phyloP scores from a whole-genome alignment of 2,329 filamentous ascomycete genomes.

The Zarea fungicola region DNA sequence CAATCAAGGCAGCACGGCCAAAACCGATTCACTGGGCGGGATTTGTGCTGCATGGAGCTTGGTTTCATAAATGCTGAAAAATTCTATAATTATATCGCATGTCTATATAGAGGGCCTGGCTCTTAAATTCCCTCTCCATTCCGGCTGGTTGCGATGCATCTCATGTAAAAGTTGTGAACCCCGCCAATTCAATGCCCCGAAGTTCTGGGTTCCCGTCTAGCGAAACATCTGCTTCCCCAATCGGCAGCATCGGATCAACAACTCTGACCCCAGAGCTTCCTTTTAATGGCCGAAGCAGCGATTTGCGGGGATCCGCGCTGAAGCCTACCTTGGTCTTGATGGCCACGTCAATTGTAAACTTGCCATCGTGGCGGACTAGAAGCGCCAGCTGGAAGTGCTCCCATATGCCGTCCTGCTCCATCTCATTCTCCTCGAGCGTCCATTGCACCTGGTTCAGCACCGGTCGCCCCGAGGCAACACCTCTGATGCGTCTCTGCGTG shows the following conservation, averaged over 20 bases:
- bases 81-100: neutral
- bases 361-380: slow-evolving; percentile 6
- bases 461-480: neutral
- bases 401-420: slow-evolving; percentile 6
- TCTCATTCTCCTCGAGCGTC: slow-evolving; percentile 5
- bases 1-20: neutral
- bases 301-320: slow-evolving; percentile 6
- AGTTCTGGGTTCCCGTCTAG: slow-evolving; percentile 1
- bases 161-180: neutral
- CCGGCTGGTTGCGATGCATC: too few species aligned
- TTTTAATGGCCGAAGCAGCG: neutral
- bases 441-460: slow-evolving; percentile 3
- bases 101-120: neutral
- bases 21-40: slow-evolving; percentile 5
- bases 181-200: neutral
- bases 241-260: neutral
- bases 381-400: slow-evolving; percentile 6
- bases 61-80: slow-evolving; percentile 2
- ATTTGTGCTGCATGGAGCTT: slow-evolving; percentile 4
- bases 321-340: slow-evolving; percentile 8
- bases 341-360: slow-evolving; percentile 1
- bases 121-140: too few species aligned
- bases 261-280: neutral
- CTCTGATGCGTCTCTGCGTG: neutral
- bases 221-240: neutral